Conservation (phyloP, 139 green algal genomes). For the Coelastrella sp. region DNA sequence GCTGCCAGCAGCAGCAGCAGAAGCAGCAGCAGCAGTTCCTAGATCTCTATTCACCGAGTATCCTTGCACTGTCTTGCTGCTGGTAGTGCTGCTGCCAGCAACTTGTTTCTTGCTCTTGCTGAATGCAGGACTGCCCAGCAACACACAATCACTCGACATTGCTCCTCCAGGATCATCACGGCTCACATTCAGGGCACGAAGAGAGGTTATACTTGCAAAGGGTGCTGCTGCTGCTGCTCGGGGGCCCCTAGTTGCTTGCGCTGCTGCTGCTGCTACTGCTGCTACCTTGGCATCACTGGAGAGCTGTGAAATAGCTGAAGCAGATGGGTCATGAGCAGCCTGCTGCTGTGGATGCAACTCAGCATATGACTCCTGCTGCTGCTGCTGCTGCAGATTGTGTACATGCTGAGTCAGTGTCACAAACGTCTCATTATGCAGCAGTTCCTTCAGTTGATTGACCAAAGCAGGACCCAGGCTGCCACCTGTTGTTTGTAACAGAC, state of each 20-base stretch:
- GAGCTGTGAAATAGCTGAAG: too few relatives aligned
- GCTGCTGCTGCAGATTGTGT: not conserved
- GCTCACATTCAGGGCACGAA: too few relatives aligned
- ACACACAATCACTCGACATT: not conserved
- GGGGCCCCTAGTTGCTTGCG: too few relatives aligned
- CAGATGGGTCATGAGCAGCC: too few relatives aligned
- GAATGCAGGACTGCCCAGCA: not conserved
- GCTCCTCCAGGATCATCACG: not conserved
- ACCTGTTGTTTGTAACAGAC: not conserved
- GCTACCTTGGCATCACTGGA: too few relatives aligned
- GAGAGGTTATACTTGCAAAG: too few relatives aligned
- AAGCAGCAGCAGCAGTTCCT: too few relatives aligned
- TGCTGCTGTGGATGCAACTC: not conserved
- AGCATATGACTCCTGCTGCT: not conserved
- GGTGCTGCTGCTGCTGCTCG: too few relatives aligned
- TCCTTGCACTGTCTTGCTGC: not conserved
- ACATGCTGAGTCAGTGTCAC: not conserved
- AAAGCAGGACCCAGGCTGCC: not conserved
- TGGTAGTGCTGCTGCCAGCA: not conserved
- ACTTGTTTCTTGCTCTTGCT: not conserved
- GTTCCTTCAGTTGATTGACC: not conserved
- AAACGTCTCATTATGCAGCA: not conserved
- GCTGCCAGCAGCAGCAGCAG: not conserved
- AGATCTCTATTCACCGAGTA: too few relatives aligned
- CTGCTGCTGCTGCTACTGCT: too few relatives aligned